Base-by-base conservation (phyloP, 2,329 filamentous ascomycete species). In the Penicillium sclerotigenum region DNA sequence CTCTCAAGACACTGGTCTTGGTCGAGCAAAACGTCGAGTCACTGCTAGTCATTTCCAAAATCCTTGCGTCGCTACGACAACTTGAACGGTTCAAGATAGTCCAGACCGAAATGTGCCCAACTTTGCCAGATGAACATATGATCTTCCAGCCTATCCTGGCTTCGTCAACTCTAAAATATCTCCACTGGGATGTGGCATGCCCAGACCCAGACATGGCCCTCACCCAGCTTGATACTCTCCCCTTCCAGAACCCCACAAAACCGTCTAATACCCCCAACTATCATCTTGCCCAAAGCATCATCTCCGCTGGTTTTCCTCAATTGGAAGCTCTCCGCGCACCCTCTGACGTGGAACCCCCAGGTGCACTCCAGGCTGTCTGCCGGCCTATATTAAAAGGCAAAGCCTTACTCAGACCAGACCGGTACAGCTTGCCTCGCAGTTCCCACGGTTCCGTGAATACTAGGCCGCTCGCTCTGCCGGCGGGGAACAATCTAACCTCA, bases 161-260 rank as follows among this genome's bases (percentile, higher is more conserved):
- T 6, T 83, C 81, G 0, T 67, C 70, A 3, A 76, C 70, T n/a
- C 71, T 86, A 11, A 72, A 73, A 52, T 78, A 76, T 58, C 68
- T 86, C 3, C 83, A 86, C 63, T 85, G 83, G 82, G 83, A 85
- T 62, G 66, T 79, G 34, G 71, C 72, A 5, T 72, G 74, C 47
- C 73, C 73, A 14, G 69, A 75, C 43, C 66, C 72, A 16, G 65
- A 63, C 34, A 68, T 69, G 31, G 71, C 72, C 11, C 68, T 76
- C 34, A 72, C 68, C 41, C 68, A 70, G 53, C 62, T 74, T n/a
- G 73, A 76, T 51, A 70, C 64, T 18, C 64, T 68, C 33, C 73
- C 74, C 5, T 75, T 75, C 55, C 65, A 69, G 10, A 70, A 71
- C 33, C 63, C 70, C 7, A 65, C 67, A 0, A 71, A 67, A 51